A percentile compares a stretch with the other conserved stretches of the same genome.
phyloP scores from a whole-genome alignment of 768 basidiomycete genomes.

The Collybiopsis luxurians region DNA sequence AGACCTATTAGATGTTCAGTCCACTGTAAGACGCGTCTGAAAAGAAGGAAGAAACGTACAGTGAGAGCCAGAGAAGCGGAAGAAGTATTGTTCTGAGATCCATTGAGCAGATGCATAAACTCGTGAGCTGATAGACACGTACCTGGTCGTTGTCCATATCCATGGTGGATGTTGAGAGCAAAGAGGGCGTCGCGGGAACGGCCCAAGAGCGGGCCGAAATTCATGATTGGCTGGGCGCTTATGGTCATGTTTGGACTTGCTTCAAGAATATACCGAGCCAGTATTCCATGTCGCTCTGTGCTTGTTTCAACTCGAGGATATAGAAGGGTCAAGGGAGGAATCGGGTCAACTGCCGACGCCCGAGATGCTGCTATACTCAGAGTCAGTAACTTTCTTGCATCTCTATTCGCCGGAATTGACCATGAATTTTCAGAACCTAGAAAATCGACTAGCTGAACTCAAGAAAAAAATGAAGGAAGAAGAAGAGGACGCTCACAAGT shows the following conservation, averaged over 20 bases:
- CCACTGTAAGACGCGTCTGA: too few species aligned
- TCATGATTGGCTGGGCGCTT: neutral
- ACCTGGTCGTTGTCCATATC: neutral
- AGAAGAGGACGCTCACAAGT: constrained; percentile 3
- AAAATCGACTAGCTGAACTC: constrained; percentile 1
- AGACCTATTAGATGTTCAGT: constrained; percentile 5
- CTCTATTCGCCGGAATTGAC: neutral
- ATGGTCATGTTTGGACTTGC: neutral
- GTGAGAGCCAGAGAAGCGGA: too few species aligned
- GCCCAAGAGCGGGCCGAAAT: neutral
- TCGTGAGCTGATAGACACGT: neutral
- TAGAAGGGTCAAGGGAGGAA: constrained; percentile 1
- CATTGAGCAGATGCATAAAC: too few species aligned
- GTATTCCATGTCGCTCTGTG: neutral
- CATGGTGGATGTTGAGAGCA: neutral
- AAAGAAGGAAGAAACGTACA: too few species aligned
- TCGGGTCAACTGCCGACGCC: constrained; percentile 1
- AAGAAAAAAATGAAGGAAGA: constrained; percentile 4
- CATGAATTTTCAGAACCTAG: neutral
- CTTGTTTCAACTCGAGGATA: neutral
- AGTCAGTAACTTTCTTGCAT: neutral
- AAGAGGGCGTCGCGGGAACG: neutral
- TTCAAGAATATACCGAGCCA: neutral
- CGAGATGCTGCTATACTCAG: constrained; percentile 4
- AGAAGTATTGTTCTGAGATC: neutral